These are phyloP conservation scores for Sporisorium iseilematis-ciliati DNA, from an alignment of 1,284 basidiomycete species.

Conservation along the genomic window DNA sequence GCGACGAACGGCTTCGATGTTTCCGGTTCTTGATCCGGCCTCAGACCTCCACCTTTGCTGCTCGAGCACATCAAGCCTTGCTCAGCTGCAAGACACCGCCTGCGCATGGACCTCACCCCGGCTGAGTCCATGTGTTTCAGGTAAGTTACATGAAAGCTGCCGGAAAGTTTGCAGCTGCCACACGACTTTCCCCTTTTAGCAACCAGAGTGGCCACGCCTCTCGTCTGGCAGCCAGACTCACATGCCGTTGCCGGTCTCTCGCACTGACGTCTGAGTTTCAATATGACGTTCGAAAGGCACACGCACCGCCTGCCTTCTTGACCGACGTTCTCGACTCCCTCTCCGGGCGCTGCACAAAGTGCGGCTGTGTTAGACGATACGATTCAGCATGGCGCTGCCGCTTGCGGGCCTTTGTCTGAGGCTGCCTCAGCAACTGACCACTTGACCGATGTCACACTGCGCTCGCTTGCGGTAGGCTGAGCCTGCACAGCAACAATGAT, in stretches of 20 bases:
- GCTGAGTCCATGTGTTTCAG: too few relatives aligned
- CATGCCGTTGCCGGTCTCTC: slow-evolving; percentile 3
- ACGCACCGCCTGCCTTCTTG: background rate
- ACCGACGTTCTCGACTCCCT: too few relatives aligned
- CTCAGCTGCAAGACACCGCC: too few relatives aligned
- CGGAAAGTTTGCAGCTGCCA: background rate
- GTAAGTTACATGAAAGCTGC: too few relatives aligned
- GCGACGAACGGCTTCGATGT: too few relatives aligned
- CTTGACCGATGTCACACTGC: background rate
- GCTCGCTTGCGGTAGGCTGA: background rate
- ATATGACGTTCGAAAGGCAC: slow-evolving; percentile 1
- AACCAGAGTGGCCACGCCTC: background rate
- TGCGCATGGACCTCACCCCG: too few relatives aligned
- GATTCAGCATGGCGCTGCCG: background rate
- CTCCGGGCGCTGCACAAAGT: background rate
- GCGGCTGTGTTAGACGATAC: background rate
- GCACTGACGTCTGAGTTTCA: slow-evolving; percentile 5
- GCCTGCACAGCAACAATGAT: background rate
- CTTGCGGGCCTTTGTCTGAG: background rate
- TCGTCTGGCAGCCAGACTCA: background rate
- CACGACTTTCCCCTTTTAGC: background rate
- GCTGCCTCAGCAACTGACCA: background rate
- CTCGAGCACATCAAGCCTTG: too few relatives aligned
- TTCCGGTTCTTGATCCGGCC: too few relatives aligned
- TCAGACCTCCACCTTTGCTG: too few relatives aligned